Evolutionary conservation across 208 protist species (phyloP).

Genomic region (Trypanosoma lewisi): DNA sequence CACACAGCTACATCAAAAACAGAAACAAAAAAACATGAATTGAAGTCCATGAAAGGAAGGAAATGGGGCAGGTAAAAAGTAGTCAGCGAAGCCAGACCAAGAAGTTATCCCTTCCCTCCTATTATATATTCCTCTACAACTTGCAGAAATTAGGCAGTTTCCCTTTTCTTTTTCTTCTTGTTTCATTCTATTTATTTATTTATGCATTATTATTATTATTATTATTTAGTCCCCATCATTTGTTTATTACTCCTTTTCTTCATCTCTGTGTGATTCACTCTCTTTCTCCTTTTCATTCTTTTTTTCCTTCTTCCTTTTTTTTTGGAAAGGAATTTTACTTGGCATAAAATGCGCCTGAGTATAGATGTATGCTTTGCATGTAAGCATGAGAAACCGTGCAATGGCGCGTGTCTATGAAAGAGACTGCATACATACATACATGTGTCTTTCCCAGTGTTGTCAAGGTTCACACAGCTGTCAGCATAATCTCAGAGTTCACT

Average conservation of each 20-base stretch:
- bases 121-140: too few species aligned
- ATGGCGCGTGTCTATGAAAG: too few species aligned
- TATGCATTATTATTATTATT: neutral
- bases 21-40: slow-evolving; percentile 21
- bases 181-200: slow-evolving; percentile 2
- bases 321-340: too few species aligned
- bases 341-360: too few species aligned
- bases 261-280: neutral
- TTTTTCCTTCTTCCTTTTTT: neutral
- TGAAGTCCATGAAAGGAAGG: slow-evolving; percentile 11
- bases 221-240: neutral
- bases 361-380: too few species aligned
- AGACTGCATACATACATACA: too few species aligned
- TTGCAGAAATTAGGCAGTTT: too few species aligned
- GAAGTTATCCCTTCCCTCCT: neutral
- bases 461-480: too few species aligned
- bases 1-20: slow-evolving; percentile 9
- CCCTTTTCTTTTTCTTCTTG: neutral
- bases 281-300: slow-evolving; percentile 10
- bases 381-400: too few species aligned
- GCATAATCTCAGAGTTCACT: too few species aligned
- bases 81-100: neutral
- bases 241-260: neutral
- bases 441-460: too few species aligned
- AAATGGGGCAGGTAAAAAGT: slow-evolving; percentile 6